These are phyloP conservation scores for Diutina ranongensis DNA, from an alignment of 1,139 yeast species.

Conservation along the genomic window DNA sequence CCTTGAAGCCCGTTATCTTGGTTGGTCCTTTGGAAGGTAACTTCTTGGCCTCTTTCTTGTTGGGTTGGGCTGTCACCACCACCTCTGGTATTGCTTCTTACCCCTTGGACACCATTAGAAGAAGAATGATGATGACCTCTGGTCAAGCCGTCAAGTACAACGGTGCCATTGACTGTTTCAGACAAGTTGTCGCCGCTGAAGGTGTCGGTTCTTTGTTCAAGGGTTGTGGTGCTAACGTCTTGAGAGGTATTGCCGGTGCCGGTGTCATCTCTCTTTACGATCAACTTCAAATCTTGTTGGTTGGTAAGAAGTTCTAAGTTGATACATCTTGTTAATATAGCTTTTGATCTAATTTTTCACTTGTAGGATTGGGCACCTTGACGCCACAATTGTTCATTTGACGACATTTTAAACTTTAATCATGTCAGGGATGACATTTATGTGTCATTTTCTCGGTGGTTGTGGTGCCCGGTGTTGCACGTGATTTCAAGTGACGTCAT, in stretches of 20 bases:
- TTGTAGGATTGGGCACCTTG: too few species aligned
- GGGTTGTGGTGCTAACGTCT: slow-evolving; percentile 83
- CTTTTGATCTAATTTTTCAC: neutral
- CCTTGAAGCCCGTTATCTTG: slow-evolving; percentile 64
- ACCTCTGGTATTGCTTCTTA: slow-evolving; percentile 17
- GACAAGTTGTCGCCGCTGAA: slow-evolving; percentile 60
- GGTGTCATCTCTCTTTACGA: slow-evolving; percentile 77
- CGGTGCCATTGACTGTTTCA: slow-evolving; percentile 67
- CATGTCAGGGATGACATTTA: too few species aligned
- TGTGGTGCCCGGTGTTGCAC: too few species aligned
- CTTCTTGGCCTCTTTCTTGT: slow-evolving; percentile 63
- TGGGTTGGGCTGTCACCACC: slow-evolving; percentile 74
- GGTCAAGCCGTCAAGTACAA: slow-evolving; percentile 71
- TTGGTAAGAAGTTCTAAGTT: slow-evolving; percentile 54
- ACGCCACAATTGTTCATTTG: too few species aligned
- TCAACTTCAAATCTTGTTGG: slow-evolving; percentile 61
- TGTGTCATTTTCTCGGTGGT: too few species aligned
- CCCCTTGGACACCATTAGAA: slow-evolving; percentile 25
- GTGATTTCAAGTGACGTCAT: too few species aligned
- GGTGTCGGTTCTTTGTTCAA: slow-evolving; percentile 65
- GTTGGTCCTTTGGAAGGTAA: slow-evolving; percentile 62
- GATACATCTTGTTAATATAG: slow-evolving; percentile 1
- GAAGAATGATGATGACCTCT: slow-evolving; percentile 85
- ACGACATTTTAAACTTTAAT: too few species aligned
- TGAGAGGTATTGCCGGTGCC: slow-evolving; percentile 84